Conservation (phyloP, 306 rosid species). For the Albizia julibrissin region DNA sequence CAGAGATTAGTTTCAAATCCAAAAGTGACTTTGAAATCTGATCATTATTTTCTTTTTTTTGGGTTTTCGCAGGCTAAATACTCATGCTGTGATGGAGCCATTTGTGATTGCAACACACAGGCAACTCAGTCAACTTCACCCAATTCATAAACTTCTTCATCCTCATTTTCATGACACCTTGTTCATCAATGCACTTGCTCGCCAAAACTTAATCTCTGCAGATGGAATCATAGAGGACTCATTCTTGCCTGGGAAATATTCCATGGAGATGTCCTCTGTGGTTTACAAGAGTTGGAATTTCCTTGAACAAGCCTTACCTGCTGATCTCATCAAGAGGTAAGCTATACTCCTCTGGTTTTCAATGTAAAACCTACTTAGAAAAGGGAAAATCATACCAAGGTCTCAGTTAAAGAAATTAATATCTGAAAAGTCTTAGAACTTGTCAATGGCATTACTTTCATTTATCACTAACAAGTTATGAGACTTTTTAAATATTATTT, state of each 20-base stretch:
- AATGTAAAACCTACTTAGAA: too few relatives aligned
- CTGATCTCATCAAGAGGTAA: conserved; percentile 17
- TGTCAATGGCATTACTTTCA: too few relatives aligned
- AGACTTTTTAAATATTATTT: too few relatives aligned
- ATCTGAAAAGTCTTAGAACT: too few relatives aligned
- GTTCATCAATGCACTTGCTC: conserved; percentile 3
- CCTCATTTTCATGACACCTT: conserved; percentile 13
- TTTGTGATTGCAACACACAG: not conserved
- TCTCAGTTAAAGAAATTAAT: too few relatives aligned
- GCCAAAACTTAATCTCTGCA: not conserved
- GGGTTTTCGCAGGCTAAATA: not conserved
- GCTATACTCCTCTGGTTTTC: too few relatives aligned
- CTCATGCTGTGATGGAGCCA: conserved; percentile 10
- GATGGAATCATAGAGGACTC: not conserved
- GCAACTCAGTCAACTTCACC: conserved; percentile 12
- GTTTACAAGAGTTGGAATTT: conserved; percentile 21
- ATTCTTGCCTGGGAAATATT: not conserved
- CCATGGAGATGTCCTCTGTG: not conserved
- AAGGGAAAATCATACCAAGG: too few relatives aligned
- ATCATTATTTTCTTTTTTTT: not conserved
- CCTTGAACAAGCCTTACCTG: not conserved
- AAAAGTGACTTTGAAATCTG: too few relatives aligned
- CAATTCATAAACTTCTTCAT: not conserved
- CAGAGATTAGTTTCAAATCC: too few relatives aligned
- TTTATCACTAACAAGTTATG: too few relatives aligned